phyloP scores from a whole-genome alignment of 2,329 filamentous ascomycete genomes.

The Cercospora sp. region DNA sequence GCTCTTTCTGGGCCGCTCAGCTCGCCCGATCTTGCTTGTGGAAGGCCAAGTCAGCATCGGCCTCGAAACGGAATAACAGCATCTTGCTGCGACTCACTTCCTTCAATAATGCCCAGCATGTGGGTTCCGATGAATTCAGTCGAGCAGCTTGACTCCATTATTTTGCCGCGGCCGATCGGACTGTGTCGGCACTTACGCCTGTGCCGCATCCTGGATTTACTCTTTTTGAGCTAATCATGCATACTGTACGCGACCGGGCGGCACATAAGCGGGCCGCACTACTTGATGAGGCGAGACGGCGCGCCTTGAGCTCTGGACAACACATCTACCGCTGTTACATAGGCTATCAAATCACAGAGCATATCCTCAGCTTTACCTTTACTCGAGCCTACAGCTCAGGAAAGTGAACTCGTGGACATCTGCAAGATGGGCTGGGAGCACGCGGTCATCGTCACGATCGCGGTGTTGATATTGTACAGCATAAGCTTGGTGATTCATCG shows the following conservation, averaged over 20 bases:
- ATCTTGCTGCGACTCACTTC: neutral
- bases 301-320: neutral
- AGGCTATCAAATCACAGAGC: neutral
- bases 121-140: neutral
- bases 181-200: neutral
- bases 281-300: constrained; percentile 10
- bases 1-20: neutral
- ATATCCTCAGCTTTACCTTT: neutral
- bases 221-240: neutral
- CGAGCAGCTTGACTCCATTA: neutral
- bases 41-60: neutral
- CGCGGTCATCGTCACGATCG: neutral
- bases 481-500: constrained; percentile 26
- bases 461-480: neutral
- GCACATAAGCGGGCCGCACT: constrained; percentile 8
- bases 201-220: neutral
- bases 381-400: neutral
- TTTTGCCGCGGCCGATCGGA: neutral
- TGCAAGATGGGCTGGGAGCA: neutral
- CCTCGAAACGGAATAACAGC: neutral
- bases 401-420: neutral
- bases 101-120: neutral
- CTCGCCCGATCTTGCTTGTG: neutral
- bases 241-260: neutral
- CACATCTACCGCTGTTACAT: neutral